A percentile compares a stretch with the other conserved stretches of the same genome.
phyloP scores from a whole-genome alignment of 306 rosid species.

The Boehmeria nivea region DNA sequence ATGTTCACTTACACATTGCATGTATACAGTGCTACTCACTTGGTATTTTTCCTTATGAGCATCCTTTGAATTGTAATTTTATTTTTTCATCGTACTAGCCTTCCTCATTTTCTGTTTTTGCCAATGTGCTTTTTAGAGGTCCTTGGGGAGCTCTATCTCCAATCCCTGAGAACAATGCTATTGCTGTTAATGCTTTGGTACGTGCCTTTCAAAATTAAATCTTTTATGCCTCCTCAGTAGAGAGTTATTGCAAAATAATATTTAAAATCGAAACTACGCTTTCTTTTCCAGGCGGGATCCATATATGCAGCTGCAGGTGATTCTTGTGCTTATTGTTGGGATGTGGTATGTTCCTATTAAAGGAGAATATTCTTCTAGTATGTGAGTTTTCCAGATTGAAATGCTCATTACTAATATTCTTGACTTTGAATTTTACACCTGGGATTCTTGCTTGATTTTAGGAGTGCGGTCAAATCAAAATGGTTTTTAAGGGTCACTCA shows the following conservation, averaged over 20 bases:
- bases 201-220: conserved; percentile 8
- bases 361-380: conserved; percentile 34
- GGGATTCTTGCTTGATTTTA: conserved; percentile 24
- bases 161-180: conserved; percentile 91
- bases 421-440: conserved; percentile 5
- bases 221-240: not conserved
- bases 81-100: not conserved
- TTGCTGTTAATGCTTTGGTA: conserved; percentile 69
- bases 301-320: conserved; percentile 85
- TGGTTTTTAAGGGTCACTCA: conserved; percentile 73
- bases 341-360: conserved; percentile 73
- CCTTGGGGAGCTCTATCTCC: conserved; percentile 99
- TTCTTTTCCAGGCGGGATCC: conserved; percentile 62
- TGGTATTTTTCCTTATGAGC: not conserved
- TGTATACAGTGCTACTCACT: not conserved
- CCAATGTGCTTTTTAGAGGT: conserved; percentile 56
- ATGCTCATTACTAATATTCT: not conserved
- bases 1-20: not conserved
- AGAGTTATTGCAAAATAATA: not conserved
- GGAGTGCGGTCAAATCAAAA: conserved; percentile 76
- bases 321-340: conserved; percentile 96
- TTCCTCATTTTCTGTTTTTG: conserved; percentile 13
- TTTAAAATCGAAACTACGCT: conserved; percentile 1
- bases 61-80: not conserved
- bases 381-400: conserved; percentile 7